Evolutionary conservation across 2,329 filamentous ascomycete species (phyloP).

Genomic region (Alternaria brassicicola): DNA sequence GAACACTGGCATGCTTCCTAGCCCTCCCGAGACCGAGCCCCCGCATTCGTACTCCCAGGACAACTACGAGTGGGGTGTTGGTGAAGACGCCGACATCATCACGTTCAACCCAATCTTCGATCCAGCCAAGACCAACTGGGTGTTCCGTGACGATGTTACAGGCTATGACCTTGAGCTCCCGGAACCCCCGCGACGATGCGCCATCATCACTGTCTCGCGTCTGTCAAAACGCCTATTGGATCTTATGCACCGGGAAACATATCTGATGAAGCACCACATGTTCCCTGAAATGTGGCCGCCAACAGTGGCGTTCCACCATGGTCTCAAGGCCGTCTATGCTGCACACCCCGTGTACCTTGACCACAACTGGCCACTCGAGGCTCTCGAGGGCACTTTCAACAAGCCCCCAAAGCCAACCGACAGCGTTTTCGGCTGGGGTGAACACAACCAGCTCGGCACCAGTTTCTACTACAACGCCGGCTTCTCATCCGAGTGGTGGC

Average conservation of each 20-base stretch:
- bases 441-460: conserved; percentile 58
- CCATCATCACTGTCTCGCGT: conserved; percentile 79
- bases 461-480: conserved; percentile 59
- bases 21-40: conserved; percentile 68
- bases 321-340: conserved; percentile 77
- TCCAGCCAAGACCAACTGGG: conserved; percentile 73
- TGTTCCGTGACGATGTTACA: conserved; percentile 70
- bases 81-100: conserved; percentile 75
- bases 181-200: conserved; percentile 72
- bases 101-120: conserved; percentile 82
- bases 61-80: conserved; percentile 76
- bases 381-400: conserved; percentile 57
- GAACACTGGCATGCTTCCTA: conserved; percentile 59
- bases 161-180: conserved; percentile 63
- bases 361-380: conserved; percentile 66
- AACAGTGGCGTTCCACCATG: conserved; percentile 75
- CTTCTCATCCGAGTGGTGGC: conserved; percentile 56
- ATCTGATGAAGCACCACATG: conserved; percentile 72
- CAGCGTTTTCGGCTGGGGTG: conserved; percentile 58
- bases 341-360: conserved; percentile 83
- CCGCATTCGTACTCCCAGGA: conserved; percentile 66
- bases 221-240: conserved; percentile 74
- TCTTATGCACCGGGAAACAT: conserved; percentile 78
- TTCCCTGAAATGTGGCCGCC: conserved; percentile 82
- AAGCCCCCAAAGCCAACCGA: conserved; percentile 53